Percentiles rank a stretch among this genome's conserved stretches.
Evolutionary conservation across 2,329 filamentous ascomycete genomes (phyloP).

Genomic region (Tolypocladium nubicola): DNA sequence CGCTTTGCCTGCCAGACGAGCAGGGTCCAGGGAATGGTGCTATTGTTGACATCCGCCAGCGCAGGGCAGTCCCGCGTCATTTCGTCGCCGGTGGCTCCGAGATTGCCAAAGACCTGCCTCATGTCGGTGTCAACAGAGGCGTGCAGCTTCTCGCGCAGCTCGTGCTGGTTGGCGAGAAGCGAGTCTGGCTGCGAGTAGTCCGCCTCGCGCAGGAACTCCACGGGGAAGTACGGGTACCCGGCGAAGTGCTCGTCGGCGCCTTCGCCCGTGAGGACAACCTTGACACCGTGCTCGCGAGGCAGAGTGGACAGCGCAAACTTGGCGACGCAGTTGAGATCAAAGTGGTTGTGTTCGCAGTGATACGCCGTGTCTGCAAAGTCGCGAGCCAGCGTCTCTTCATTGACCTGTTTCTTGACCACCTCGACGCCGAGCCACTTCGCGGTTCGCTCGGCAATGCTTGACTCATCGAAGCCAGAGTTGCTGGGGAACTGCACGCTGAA

Average conservation of each 20-base stretch:
- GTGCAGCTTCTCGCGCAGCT: neutral
- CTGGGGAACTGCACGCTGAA: conserved; percentile 44
- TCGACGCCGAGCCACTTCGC: conserved; percentile 21
- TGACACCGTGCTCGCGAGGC: conserved; percentile 33
- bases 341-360: conserved; percentile 19
- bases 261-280: conserved; percentile 42
- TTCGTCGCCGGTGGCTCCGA: too few relatives aligned
- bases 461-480: conserved; percentile 36
- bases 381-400: conserved; percentile 16
- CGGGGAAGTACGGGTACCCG: conserved; percentile 35
- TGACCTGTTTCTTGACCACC: conserved; percentile 12
- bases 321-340: conserved; percentile 41
- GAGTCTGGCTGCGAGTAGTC: conserved; percentile 24
- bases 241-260: conserved; percentile 44
- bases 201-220: conserved; percentile 36
- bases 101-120: conserved; percentile 4
- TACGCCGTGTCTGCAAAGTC: conserved; percentile 18
- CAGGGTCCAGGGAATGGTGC: too few relatives aligned
- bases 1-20: too few relatives aligned
- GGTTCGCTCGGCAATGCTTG: conserved; percentile 21
- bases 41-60: too few relatives aligned
- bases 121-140: neutral
- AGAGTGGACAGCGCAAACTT: conserved; percentile 37
- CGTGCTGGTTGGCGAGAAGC: conserved; percentile 6
- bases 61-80: too few relatives aligned